Conservation (phyloP, 2,329 filamentous ascomycete species). For the Aspergillus unguis region DNA sequence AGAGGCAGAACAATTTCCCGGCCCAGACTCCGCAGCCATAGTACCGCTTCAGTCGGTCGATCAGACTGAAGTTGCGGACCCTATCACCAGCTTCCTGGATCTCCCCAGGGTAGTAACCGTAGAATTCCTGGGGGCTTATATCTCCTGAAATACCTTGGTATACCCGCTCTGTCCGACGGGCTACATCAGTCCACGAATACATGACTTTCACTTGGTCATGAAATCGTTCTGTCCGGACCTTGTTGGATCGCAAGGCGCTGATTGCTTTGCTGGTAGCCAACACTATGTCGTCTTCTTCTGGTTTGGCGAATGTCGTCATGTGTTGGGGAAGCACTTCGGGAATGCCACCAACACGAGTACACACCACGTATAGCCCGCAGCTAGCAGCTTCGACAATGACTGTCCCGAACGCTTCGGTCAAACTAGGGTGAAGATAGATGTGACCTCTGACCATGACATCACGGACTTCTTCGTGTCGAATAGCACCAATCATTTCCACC, state of each 20-base stretch:
- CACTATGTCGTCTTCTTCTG: constrained; percentile 93
- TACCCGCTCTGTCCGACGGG: constrained; percentile 86
- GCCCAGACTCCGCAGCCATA: constrained; percentile 99
- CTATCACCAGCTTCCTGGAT: constrained; percentile 69
- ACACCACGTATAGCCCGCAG: constrained; percentile 94
- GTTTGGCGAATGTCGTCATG: constrained; percentile 97
- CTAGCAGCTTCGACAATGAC: constrained; percentile 96
- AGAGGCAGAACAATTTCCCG: constrained; percentile 93
- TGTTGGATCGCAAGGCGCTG: constrained; percentile 75
- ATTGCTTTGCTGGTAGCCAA: constrained; percentile 87
- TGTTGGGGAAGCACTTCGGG: constrained; percentile 92
- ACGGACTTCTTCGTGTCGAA: constrained; percentile 92
- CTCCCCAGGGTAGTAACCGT: constrained; percentile 70
- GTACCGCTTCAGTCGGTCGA: constrained; percentile 91
- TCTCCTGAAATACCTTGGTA: constrained; percentile 89
- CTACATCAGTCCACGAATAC: constrained; percentile 98
- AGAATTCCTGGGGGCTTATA: constrained; percentile 83
- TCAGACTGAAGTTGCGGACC: constrained; percentile 83
- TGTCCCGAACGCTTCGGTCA: constrained; percentile 96
- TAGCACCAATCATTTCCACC: constrained; percentile 84
- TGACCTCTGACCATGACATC: constrained; percentile 97
- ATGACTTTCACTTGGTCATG: constrained; percentile 97
- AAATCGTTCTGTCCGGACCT: constrained; percentile 86
- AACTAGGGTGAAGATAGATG: constrained; percentile 90
- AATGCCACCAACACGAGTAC: constrained; percentile 92